phyloP scores from a whole-genome alignment of 305 asterid species.

The Nicotiana rustica region DNA sequence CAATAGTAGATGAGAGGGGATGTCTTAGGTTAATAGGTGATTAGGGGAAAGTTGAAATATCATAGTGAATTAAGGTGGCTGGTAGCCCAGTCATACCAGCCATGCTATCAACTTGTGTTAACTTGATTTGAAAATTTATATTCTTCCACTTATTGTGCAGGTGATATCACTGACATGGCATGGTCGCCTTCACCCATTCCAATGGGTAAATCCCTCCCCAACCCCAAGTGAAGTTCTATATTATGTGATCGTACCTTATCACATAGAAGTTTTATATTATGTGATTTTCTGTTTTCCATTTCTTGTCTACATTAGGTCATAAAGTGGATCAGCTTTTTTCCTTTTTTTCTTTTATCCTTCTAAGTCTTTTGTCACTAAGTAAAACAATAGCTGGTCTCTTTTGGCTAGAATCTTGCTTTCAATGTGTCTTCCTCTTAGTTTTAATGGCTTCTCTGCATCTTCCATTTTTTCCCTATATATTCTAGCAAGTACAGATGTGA shows the following conservation, averaged over 20 bases:
- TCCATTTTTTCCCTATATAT: background rate
- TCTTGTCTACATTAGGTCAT: background rate
- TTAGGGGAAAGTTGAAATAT: background rate
- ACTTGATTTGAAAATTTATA: slow-evolving; percentile 18
- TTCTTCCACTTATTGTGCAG: slow-evolving; percentile 54
- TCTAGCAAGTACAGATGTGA: background rate
- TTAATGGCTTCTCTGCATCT: slow-evolving; percentile 14
- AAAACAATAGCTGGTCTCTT: background rate
- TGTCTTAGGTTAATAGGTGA: background rate
- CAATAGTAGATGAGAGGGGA: background rate
- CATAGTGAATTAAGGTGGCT: background rate
- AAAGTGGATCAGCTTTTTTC: background rate
- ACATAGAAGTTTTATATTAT: background rate
- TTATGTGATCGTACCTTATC: background rate
- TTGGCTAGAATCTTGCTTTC: slow-evolving; percentile 14
- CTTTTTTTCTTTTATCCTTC: background rate
- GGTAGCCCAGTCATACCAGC: slow-evolving; percentile 14
- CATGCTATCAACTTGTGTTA: background rate
- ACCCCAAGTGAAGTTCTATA: background rate
- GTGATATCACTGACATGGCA: slow-evolving; percentile 79
- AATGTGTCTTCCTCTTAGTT: background rate
- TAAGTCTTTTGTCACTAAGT: background rate
- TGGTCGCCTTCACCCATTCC: slow-evolving; percentile 82
- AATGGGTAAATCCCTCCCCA: slow-evolving; percentile 52
- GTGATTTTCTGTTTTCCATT: background rate